phyloP scores from a whole-genome alignment of 345 rosid genomes.

The Leavenworthia alabamica region DNA sequence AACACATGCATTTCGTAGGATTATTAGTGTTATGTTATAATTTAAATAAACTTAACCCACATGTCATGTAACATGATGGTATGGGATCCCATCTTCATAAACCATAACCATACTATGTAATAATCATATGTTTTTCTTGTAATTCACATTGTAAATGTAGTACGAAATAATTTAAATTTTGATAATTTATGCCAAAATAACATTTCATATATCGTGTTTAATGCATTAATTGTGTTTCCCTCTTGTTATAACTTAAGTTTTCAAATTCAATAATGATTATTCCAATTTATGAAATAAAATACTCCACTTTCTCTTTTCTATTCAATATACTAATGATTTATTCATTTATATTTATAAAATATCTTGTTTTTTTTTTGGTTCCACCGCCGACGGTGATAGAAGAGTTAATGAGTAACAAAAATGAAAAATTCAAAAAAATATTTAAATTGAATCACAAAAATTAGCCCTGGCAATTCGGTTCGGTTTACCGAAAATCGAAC shows the following conservation, averaged over 20 bases:
- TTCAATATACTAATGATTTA: slow-evolving; percentile 16
- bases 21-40: slow-evolving; percentile 28
- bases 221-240: slow-evolving; percentile 30
- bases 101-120: neutral
- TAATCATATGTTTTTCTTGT: neutral
- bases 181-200: neutral
- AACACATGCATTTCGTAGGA: slow-evolving; percentile 41
- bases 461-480: no score
- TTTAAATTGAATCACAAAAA: no score
- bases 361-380: neutral
- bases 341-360: neutral
- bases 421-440: no score
- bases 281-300: slow-evolving; percentile 13
- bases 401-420: no score
- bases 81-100: slow-evolving; percentile 37
- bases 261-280: slow-evolving; percentile 28
- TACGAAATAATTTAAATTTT: neutral
- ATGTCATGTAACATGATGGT: slow-evolving; percentile 58
- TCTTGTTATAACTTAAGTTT: slow-evolving; percentile 30
- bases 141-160: no score
- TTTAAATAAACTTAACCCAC: slow-evolving; percentile 30
- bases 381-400: slow-evolving; percentile 25
- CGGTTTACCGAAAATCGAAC: no score
- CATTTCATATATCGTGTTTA: slow-evolving; percentile 1
- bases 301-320: slow-evolving; percentile 14